These are phyloP conservation scores for Penicillium cinerascens DNA, from an alignment of 495 filamentous ascomycete species.

Conservation along the genomic window DNA sequence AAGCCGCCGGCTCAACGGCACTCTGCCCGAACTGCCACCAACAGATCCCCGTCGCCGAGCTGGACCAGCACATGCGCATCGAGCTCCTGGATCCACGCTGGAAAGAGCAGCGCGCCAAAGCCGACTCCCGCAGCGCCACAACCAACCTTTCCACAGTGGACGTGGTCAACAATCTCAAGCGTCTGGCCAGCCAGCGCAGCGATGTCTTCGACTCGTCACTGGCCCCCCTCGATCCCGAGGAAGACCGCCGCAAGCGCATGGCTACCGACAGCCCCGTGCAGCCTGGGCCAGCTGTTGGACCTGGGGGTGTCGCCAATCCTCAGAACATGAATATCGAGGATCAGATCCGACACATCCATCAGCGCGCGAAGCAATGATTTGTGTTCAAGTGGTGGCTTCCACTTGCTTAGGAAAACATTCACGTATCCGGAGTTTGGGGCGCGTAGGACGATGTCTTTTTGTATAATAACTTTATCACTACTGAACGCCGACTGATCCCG, in stretches of 20 bases:
- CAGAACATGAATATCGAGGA: slow-evolving; percentile 48
- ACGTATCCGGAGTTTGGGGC: neutral
- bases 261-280: slow-evolving; percentile 32
- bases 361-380: slow-evolving; percentile 33
- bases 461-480: neutral
- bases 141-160: slow-evolving; percentile 85
- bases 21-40: slow-evolving; percentile 94
- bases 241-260: slow-evolving; percentile 74
- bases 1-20: slow-evolving; percentile 62
- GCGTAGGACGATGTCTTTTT: neutral
- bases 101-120: slow-evolving; percentile 91
- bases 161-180: slow-evolving; percentile 91
- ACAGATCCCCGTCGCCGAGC: slow-evolving; percentile 77
- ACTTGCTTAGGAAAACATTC: neutral
- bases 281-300: slow-evolving; percentile 8
- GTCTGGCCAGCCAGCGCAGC: slow-evolving; percentile 85
- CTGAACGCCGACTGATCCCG: neutral
- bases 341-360: slow-evolving; percentile 48
- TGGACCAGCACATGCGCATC: slow-evolving; percentile 93
- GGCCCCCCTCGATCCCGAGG: slow-evolving; percentile 47
- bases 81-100: slow-evolving; percentile 93
- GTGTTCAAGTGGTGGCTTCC: neutral
- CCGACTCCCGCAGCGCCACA: slow-evolving; percentile 75
- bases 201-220: slow-evolving; percentile 77
- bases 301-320: slow-evolving; percentile 30